These are phyloP conservation scores for Alternaria incomplexa DNA, from an alignment of 2,329 filamentous ascomycete genomes.

Conservation along the genomic window DNA sequence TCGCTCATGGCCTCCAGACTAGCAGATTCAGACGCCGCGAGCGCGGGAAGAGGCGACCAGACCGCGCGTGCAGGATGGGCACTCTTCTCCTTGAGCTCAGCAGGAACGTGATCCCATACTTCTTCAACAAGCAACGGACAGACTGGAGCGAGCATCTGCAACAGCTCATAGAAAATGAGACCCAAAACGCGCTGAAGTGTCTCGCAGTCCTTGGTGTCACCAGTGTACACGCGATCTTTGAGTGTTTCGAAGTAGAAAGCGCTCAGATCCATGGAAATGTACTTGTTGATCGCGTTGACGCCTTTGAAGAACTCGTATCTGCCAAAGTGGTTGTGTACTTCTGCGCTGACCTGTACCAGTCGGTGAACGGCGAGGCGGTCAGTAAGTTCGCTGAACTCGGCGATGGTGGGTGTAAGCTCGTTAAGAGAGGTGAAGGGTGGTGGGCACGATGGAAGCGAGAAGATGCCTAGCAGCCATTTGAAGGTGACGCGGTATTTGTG, in stretches of 20 bases:
- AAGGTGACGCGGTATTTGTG: conserved; percentile 89
- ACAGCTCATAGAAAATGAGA: conserved; percentile 71
- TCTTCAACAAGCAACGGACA: conserved; percentile 87
- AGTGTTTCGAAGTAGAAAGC: conserved; percentile 92
- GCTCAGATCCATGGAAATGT: conserved; percentile 82
- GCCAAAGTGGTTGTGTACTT: conserved; percentile 69
- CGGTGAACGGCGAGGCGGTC: conserved; percentile 77
- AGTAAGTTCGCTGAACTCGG: conserved; percentile 24
- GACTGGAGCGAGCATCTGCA: conserved; percentile 81
- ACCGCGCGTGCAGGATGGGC: conserved; percentile 32
- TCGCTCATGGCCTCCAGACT: conserved; percentile 36
- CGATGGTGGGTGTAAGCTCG: conserved; percentile 12
- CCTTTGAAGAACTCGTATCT: conserved; percentile 85
- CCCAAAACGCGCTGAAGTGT: conserved; percentile 64
- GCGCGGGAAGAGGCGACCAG: conserved; percentile 30
- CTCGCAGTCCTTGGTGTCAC: conserved; percentile 67
- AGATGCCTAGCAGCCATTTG: conserved; percentile 84
- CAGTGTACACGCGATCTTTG: conserved; percentile 92
- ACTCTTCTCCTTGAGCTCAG: conserved; percentile 59
- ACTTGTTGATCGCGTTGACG: conserved; percentile 75
- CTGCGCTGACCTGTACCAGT: conserved; percentile 67
- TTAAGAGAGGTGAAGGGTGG: conserved; percentile 35
- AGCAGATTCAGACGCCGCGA: conserved; percentile 8
- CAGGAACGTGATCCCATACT: conserved; percentile 79
- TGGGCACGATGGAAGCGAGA: conserved; percentile 51